Percentiles rank a stretch among this genome's conserved stretches.
Conservation (phyloP, 2,329 filamentous ascomycete species). For the Onygenales sp. region DNA sequence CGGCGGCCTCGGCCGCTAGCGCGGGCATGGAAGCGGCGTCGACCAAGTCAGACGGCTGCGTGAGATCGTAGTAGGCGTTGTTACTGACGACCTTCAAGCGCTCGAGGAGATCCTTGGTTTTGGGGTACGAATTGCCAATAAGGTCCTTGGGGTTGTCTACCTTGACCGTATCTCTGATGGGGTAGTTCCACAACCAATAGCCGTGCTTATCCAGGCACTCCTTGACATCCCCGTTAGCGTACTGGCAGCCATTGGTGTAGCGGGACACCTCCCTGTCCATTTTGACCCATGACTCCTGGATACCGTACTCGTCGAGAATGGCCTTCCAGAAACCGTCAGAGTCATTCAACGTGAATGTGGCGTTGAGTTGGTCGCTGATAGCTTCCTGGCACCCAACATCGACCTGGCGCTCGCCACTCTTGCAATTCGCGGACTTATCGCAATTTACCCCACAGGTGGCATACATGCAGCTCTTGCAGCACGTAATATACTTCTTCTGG, state of each 20-base stretch:
- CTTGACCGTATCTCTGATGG: background rate
- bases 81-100: background rate
- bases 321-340: background rate
- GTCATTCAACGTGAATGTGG: background rate
- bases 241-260: background rate
- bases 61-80: background rate
- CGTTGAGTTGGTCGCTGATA: background rate
- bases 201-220: background rate
- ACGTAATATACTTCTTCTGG: background rate
- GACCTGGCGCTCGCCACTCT: background rate
- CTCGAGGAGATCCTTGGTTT: background rate
- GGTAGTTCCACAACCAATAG: background rate
- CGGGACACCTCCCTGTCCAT: background rate
- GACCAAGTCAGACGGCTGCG: background rate
- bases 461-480: background rate
- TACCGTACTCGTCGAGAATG: background rate
- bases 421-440: background rate
- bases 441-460: background rate
- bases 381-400: background rate
- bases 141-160: conserved; percentile 1
- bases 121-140: background rate
- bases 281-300: background rate
- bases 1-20: background rate
- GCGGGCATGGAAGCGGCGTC: background rate
- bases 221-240: background rate